These are phyloP conservation scores for Handroanthus guayacan DNA, from an alignment of 257 asterid species.

Conservation along the genomic window DNA sequence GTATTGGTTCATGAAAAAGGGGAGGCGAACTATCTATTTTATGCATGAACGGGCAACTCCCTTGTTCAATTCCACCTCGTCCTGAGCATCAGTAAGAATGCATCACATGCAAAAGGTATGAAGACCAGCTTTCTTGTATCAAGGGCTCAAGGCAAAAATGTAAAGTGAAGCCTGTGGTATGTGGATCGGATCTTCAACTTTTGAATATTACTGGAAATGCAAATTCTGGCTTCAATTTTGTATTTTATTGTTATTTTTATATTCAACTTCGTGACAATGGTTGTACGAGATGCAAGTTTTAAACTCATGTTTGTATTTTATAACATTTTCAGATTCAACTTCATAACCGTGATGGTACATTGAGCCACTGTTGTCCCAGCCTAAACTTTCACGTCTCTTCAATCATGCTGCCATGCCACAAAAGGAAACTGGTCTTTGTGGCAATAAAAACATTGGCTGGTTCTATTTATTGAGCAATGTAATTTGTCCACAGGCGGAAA, in stretches of 20 bases:
- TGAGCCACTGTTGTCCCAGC: slow-evolving; percentile 19
- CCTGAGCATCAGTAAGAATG: neutral
- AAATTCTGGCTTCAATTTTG: neutral
- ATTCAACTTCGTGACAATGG: neutral
- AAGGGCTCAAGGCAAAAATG: slow-evolving; percentile 12
- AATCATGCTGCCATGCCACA: slow-evolving; percentile 3
- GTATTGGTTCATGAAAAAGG: slow-evolving; percentile 4
- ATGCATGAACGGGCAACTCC: slow-evolving; percentile 1
- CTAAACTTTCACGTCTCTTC: neutral
- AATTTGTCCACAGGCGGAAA: neutral
- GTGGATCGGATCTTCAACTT: slow-evolving; percentile 8
- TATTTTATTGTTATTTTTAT: neutral
- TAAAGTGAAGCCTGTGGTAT: slow-evolving; percentile 16
- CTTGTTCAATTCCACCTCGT: neutral
- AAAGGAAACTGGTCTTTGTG: neutral
- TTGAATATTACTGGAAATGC: neutral
- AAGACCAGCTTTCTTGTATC: neutral
- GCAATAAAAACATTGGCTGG: slow-evolving; percentile 15
- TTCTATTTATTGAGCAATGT: slow-evolving; percentile 9
- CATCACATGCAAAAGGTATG: neutral
- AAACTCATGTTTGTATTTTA: neutral
- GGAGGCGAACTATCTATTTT: slow-evolving; percentile 17
- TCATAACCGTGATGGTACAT: slow-evolving; percentile 21
- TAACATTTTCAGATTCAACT: slow-evolving; percentile 18
- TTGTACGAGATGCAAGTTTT: neutral